Conservation (phyloP, 2,329 filamentous ascomycete genomes). For the Pseudogymnoascus sp. region DNA sequence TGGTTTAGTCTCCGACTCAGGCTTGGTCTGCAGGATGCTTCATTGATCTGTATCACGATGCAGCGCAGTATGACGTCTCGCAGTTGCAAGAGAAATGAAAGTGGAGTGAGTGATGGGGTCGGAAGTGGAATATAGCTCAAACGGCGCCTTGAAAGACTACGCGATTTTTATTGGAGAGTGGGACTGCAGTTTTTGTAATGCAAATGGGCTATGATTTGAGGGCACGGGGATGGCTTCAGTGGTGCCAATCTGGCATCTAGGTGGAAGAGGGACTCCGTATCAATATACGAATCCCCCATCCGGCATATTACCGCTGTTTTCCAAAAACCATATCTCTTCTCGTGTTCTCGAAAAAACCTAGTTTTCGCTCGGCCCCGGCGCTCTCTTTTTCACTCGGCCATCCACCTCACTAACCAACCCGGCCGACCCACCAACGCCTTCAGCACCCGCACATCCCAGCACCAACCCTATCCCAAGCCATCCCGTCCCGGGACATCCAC, state of each 20-base stretch:
- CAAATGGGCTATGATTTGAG: not conserved
- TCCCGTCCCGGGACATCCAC: not conserved
- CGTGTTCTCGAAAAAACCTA: not conserved
- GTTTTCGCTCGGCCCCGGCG: not conserved
- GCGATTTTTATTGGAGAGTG: not conserved
- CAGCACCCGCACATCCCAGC: slow-evolving; percentile 3
- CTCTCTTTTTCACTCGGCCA: not conserved
- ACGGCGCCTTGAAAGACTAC: not conserved
- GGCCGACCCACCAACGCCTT: not conserved
- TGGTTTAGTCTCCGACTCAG: slow-evolving; percentile 75
- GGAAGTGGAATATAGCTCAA: not conserved
- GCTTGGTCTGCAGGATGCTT: slow-evolving; percentile 93
- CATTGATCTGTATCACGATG: slow-evolving; percentile 94
- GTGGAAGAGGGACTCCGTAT: not conserved
- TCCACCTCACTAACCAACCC: not conserved
- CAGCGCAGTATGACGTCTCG: slow-evolving; percentile 36
- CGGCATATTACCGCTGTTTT: not conserved
- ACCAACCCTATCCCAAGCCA: not conserved
- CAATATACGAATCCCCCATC: not conserved
- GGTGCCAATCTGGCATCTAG: not conserved
- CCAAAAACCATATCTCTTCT: not conserved
- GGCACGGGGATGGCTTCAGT: not conserved
- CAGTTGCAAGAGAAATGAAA: not conserved
- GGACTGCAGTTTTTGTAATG: not conserved
- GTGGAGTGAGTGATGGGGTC: not conserved